Evolutionary conservation across 2,329 filamentous ascomycete genomes (phyloP), one percentile per base, ranked within the genome.

Genomic region (Colletotrichum simmondsii): DNA sequence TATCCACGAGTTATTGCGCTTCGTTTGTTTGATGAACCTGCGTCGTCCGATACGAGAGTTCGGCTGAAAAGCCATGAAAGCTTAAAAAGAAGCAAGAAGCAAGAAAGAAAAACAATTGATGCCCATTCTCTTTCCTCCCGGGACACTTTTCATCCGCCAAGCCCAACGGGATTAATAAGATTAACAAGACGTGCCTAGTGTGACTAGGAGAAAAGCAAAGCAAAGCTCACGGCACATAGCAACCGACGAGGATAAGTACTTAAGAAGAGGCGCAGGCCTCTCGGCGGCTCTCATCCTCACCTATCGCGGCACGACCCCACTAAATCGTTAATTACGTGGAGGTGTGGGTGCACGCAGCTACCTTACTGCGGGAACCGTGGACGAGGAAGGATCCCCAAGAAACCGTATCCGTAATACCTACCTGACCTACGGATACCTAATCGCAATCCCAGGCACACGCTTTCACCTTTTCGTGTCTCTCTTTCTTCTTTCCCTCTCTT

Each of bases 181-280:
- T 49, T 49, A 49, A 10, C 8, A 49, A 49, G 42, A 22, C 42
- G 42, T 49, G 42, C 42, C 42, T 10, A 49, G 11, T 19, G 19
- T 2, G 19, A 49, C 8, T 19, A 62, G 42, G 14, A 61, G 22
- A 32, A 62, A 35, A 22, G n/a, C 11, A n/a, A 14, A 22, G 56
- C 56, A 59, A 19, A 32, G 26, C 30, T 32, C 56, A 12, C 22
- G 8, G 26, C n/a, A 58, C 5, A 26, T 7, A 32, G 12, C 30
- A 32, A 32, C 19, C 46, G n/a, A 53, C 19, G n/a, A 32, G 24
- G 22, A n/a, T 32, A 52, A 19, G n/a, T 12, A 35, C 32, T 35
- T 35, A 12, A 35, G 32, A 65, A 70, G 65, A 72, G 70, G 70
- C 70, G 54, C 66, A 70, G 65, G 66, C 66, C 69, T 59, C 53